Evolutionary conservation across 805 yeast species (phyloP).

Genomic region (Hanseniaspora nectarophila): DNA sequence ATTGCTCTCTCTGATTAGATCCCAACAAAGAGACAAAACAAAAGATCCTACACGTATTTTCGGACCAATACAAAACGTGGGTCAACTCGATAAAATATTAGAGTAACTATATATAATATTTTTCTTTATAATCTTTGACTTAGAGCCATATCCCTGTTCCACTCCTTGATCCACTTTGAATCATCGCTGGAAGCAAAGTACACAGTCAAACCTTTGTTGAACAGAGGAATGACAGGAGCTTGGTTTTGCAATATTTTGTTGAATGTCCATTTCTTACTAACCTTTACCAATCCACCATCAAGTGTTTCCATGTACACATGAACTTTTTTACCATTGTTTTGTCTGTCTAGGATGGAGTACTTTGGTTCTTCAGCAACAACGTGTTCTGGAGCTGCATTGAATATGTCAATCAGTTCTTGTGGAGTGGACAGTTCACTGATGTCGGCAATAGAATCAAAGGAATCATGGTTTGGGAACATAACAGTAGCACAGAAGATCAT

Average conservation of each 20-base stretch:
- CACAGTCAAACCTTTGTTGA: constrained; percentile 59
- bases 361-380: constrained; percentile 46
- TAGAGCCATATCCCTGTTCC: constrained; percentile 54
- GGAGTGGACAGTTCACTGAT: constrained; percentile 64
- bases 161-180: constrained; percentile 49
- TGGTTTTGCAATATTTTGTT: constrained; percentile 51
- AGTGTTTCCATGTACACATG: constrained; percentile 73
- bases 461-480: constrained; percentile 71
- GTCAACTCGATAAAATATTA: constrained; percentile 44
- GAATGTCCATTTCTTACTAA: constrained; percentile 64
- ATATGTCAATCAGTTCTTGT: constrained; percentile 48
- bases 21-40: constrained; percentile 36
- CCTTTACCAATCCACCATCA: constrained; percentile 73
- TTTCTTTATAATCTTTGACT: constrained; percentile 30
- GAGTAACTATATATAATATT: constrained; percentile 27
- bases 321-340: constrained; percentile 41
- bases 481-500: constrained; percentile 59
- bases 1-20: constrained; percentile 37
- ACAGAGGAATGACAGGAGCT: constrained; percentile 57
- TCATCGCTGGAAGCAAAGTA: constrained; percentile 69
- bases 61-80: constrained; percentile 62
- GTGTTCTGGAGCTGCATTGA: constrained; percentile 45
- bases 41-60: constrained; percentile 59
- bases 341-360: constrained; percentile 31
- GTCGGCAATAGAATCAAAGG: constrained; percentile 69